Evolutionary conservation across 176 grass and related monocot species (phyloP), one percentile per base, ranked within the genome.

Genomic region (Hsuehochloa calcarea): DNA sequence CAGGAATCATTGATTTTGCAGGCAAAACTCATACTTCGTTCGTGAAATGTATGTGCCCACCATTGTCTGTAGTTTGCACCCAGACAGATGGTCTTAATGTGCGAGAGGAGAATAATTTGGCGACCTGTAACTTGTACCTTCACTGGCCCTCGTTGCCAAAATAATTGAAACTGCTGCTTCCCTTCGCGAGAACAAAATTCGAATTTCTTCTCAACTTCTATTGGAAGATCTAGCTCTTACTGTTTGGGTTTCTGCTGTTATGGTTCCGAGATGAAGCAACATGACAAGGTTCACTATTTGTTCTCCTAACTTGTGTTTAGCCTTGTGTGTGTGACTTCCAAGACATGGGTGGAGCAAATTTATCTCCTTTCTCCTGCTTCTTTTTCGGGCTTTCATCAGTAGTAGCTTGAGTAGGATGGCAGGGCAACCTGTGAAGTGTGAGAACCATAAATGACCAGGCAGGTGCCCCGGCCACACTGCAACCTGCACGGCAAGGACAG

Each of bases 381-480:
- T 6, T 71, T 49, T 51, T 52, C 8, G 22, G 41, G 9, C 41
- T 22, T 47, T 37, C 31, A 19, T 64, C 31, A 45, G 77, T n/a
- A 66, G 75, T 1, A 38, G 11, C 67, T 37, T 85, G 88, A 49
- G 41, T 50, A 61, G 22, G 70, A 65, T 79, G 67, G 35, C 67
- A 55, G 34, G 35, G 69, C 44, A 72, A 34, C 23, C 50, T 89
- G 78, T 65, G 72, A 45, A 56, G 65, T 65, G 72, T 3, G n/a
- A 7, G 65, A 86, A 40, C 4, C 78, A 58, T 90, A 68, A 90
- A 90, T 87, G 59, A 55, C 29, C 26, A 72, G 31, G 58, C 39
- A 58, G 65, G 73, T 73, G 59, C 72, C 44, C 76, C 44, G 78
- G 16, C 10, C 63, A n/a, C 13, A 68, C 75, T 47, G 87, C 85